Base-by-base conservation (phyloP, 768 basidiomycete genomes). In the Saitozyma podzolica region DNA sequence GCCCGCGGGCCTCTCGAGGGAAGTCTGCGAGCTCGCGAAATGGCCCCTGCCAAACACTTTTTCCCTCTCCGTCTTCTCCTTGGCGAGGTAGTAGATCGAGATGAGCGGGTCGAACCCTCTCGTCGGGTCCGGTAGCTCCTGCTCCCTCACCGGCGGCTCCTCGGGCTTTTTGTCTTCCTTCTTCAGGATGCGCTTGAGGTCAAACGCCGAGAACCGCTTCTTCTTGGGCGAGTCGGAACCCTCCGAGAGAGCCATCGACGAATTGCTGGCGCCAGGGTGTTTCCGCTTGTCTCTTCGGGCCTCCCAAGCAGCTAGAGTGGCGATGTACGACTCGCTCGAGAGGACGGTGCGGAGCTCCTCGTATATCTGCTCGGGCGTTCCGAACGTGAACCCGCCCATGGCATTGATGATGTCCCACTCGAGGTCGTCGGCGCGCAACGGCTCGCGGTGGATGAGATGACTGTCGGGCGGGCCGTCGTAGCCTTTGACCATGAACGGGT, bases 311-410 rank as follows among this genome's bases (percentile, higher is more conserved):
- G 86, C 83, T 3, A 95, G 84, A 0, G 90, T 85, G 0, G 87
- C 85, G 9, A 83, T 79, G 79, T 97, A 99, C 0, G 81, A 75
- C 39, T 96, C 92, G 0, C 88, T 87, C 66, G 87, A 85, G 20
- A 98, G 85, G 19, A 96, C 84, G 0, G 85, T 83, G 9, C 84
- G 74, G 3, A 97, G 84, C 73, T 83, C 87, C 48, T 83, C 83
- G 78, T 91, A 88, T 59, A 98, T 91, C 11, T 95, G 90, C 6
- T 89, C 89, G 54, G 89, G 88, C 0, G 88, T 82, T 14, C 96
- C 96, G 68, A 99, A 97, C 73, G 97, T 95, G 81, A 99, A 97
- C 6, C 95, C 95, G 49, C 88, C 87, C 96, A 97, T 98, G 54
- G 88, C 88, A 41, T 84, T 85, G 73, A 99, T 85, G 62, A 98